phyloP scores from a whole-genome alignment of 768 basidiomycete genomes.

The Leccinum rimulosum region DNA sequence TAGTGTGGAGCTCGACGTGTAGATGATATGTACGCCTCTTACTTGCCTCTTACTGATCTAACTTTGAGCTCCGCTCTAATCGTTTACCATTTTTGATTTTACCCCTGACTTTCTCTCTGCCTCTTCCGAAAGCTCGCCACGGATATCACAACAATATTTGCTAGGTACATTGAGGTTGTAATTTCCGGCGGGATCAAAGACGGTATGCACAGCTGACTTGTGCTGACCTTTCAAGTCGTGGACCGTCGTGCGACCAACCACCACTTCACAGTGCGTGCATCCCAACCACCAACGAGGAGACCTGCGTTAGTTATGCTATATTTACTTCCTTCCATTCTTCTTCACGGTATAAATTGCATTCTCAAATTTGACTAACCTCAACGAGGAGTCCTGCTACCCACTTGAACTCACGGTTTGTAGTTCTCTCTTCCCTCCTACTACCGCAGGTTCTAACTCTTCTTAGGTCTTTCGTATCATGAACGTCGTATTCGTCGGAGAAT shows the following conservation, averaged over 20 bases:
- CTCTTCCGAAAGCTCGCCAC: background rate
- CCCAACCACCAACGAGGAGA: background rate
- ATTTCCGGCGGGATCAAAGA: background rate
- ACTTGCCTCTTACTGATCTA: slow-evolving; percentile 7
- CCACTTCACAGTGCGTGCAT: background rate
- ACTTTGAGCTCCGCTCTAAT: slow-evolving; percentile 26
- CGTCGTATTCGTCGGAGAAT: slow-evolving; percentile 24
- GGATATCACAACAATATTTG: background rate
- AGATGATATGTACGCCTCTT: slow-evolving; percentile 8
- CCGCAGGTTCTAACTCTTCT: background rate
- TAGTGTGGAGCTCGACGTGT: slow-evolving; percentile 16
- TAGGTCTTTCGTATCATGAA: slow-evolving; percentile 15
- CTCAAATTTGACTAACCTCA: background rate
- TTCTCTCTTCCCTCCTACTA: background rate
- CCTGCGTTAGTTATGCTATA: background rate
- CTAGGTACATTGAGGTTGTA: background rate
- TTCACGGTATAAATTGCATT: slow-evolving; percentile 8
- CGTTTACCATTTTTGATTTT: slow-evolving; percentile 2
- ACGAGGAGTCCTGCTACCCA: background rate
- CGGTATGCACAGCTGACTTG: background rate
- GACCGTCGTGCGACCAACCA: background rate
- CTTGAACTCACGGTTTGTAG: background rate
- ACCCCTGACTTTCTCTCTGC: slow-evolving; percentile 5
- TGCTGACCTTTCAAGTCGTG: background rate
- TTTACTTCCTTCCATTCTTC: background rate